Base-by-base conservation (phyloP, 106 monocot species). In the Triglochin maritima region DNA sequence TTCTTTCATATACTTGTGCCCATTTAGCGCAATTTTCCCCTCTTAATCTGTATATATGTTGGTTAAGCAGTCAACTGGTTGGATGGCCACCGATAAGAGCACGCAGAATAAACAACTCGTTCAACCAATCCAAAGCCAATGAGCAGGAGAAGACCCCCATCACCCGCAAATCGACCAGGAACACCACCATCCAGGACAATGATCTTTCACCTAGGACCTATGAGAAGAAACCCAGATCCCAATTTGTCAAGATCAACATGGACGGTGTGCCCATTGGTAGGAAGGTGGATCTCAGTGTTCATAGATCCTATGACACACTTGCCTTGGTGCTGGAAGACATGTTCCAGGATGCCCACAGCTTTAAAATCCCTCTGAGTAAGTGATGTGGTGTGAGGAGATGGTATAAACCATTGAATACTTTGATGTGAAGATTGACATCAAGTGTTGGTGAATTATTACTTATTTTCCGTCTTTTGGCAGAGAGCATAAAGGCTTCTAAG, bases 41-140 rank as follows among this genome's bases (percentile, higher is more conserved):
- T 65, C 59, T 49, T 4, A 16, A 59, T 46, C n/a, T 1, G 56
- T 53, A 56, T 49, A 12, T 10, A 13, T 45, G 15, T 56, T 17
- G 60, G 13, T 44, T 14, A 13, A 76, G 71, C 78, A 82, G 81
- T 68, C 90, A 85, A 67, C 72, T 68, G 41, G 95, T 90, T 50
- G 95, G 95, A 80, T 96, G 95, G 95, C 95, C 95, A 11, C 95
- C 95, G 3, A 83, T 96, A 45, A 81, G 87, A 56, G 70, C 83
- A 14, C 84, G 78, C 66, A 81, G 95, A 76, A 88, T 90, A 69
- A 90, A 85, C 80, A 96, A 71, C 72, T 68, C 88, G 9, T 73
- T 84, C 64, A 86, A 80, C 66, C 76, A 78, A 44, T 75, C 77
- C 48, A 96, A 78, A 68, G 78, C 73, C 60, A 42, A 13, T 6